Base-by-base conservation (phyloP, 2,329 filamentous ascomycete genomes). In the Drechslerella dactyloides region DNA sequence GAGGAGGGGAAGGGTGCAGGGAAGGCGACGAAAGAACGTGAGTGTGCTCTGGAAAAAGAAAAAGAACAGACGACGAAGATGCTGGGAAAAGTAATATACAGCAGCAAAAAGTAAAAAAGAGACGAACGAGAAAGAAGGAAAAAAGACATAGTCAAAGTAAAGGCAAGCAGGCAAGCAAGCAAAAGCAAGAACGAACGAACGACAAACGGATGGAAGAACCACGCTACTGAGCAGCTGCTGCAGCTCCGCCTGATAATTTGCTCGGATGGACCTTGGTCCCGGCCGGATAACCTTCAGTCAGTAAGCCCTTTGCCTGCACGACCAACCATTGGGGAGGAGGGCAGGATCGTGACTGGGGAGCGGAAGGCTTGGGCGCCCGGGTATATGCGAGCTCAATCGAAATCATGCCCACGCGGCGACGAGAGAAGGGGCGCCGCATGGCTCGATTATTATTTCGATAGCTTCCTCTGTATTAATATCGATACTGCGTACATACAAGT, bases 241-340 rank as follows among this genome's bases (percentile, higher is more conserved):
- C 37, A 69, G 64, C 64, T 52, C 54, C 60, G 61, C 61, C 65
- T 63, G 65, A 69, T 63, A 69, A 69, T 69, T 69, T 69, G 58
- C 65, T 69, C 65, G 65, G 65, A 63, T 69, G 65, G 65, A 62
- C 44, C 58, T 62, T 48, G 65, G 61, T 62, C 27, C 37, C 37
- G 37, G 37, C 65, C 65, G 65, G 58, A 62, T 53, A 63, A 57
- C 65, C 65, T 62, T 58, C 61, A 37, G 27, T 33, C 27, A 33
- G 27, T 33, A 3, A 33, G 27, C 8, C 27, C 27, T 33, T 33
- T 33, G 27, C 27, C 27, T 33, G 27, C n/a, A n/a, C 27, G 27
- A 17, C n/a, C 37, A 42, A 17, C n/a, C 13, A 42, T 42, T 42
- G 65, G 65, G 65, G 62, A 69, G 65, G 58, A 69, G 65, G 65